A percentile compares a stretch with the other conserved stretches of the same genome.
Evolutionary conservation across 257 asterid species (phyloP).

Genomic region (Plantago ovata): DNA sequence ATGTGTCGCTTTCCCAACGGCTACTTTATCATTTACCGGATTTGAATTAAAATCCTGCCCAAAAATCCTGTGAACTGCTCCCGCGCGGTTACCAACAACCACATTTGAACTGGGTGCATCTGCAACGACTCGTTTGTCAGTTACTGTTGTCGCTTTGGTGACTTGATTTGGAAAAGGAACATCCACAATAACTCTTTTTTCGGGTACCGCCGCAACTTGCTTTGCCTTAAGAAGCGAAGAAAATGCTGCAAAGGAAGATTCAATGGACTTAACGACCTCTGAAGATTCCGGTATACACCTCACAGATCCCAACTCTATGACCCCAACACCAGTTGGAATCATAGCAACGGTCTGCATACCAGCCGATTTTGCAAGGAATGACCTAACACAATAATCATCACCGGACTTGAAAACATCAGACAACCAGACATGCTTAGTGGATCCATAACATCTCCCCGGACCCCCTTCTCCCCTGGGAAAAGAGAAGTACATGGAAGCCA

Average conservation of each 20-base stretch:
- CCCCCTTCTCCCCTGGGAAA: conserved; percentile 90
- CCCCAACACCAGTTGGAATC: conserved; percentile 86
- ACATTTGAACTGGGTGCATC: conserved; percentile 13
- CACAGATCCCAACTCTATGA: conserved; percentile 86
- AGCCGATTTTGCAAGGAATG: conserved; percentile 77
- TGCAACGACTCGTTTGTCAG: conserved; percentile 29
- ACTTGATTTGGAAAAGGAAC: conserved; percentile 7
- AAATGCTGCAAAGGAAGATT: conserved; percentile 63
- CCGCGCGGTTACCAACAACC: conserved; percentile 24
- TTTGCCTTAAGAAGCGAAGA: conserved; percentile 38
- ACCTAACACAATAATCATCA: conserved; percentile 68
- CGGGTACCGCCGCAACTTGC: conserved; percentile 29
- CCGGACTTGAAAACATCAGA: conserved; percentile 48
- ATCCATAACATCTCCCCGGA: conserved; percentile 72
- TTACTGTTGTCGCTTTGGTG: conserved; percentile 9
- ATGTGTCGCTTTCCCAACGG: conserved; percentile 38
- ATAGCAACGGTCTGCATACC: conserved; percentile 76
- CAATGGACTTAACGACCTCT: conserved; percentile 51
- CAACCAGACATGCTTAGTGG: conserved; percentile 64
- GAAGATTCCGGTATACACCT: conserved; percentile 60
- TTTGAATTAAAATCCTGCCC: conserved; percentile 49
- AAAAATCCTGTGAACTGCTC: conserved; percentile 44
- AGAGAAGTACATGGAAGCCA: conserved; percentile 93
- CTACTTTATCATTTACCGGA: conserved; percentile 32
- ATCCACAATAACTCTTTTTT: conserved; percentile 21